Conservation (phyloP, 2,329 filamentous ascomycete species). For the Rutstroemia sp. region DNA sequence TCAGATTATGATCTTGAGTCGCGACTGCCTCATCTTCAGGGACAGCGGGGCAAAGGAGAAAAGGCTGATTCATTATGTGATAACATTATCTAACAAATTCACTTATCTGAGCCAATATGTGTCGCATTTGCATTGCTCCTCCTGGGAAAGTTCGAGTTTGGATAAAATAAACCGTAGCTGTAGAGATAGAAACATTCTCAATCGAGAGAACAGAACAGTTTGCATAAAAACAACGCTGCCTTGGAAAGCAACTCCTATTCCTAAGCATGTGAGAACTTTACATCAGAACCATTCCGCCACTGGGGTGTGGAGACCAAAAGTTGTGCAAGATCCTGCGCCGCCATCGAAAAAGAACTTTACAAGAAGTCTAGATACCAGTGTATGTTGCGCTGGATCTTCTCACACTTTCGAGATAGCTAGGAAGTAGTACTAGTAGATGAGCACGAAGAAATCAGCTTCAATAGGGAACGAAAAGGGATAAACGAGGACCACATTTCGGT, state of each 20-base stretch:
- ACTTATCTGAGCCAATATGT: slow-evolving; percentile 36
- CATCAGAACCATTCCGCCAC: slow-evolving; percentile 49
- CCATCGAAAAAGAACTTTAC: slow-evolving; percentile 29
- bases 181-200: slow-evolving; percentile 42
- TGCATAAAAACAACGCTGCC: slow-evolving; percentile 33
- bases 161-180: slow-evolving; percentile 50
- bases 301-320: slow-evolving; percentile 34
- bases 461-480: slow-evolving; percentile 19
- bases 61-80: too few species aligned
- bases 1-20: too few species aligned
- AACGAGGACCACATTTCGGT: slow-evolving; percentile 17
- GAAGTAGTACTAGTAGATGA: slow-evolving; percentile 20
- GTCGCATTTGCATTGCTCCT: slow-evolving; percentile 42
- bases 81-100: slow-evolving; percentile 8
- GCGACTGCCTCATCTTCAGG: too few species aligned
- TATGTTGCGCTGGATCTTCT: slow-evolving; percentile 33
- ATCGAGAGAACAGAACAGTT: slow-evolving; percentile 38
- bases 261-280: slow-evolving; percentile 38
- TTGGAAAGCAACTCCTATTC: slow-evolving; percentile 20
- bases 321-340: slow-evolving; percentile 37
- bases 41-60: too few species aligned
- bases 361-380: slow-evolving; percentile 35
- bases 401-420: slow-evolving; percentile 28
- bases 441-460: slow-evolving; percentile 21
- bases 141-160: slow-evolving; percentile 47